A percentile compares a stretch with the other conserved stretches of the same genome.
Evolutionary conservation across 768 basidiomycete species (phyloP).

Genomic region (Tulasnella sp.): DNA sequence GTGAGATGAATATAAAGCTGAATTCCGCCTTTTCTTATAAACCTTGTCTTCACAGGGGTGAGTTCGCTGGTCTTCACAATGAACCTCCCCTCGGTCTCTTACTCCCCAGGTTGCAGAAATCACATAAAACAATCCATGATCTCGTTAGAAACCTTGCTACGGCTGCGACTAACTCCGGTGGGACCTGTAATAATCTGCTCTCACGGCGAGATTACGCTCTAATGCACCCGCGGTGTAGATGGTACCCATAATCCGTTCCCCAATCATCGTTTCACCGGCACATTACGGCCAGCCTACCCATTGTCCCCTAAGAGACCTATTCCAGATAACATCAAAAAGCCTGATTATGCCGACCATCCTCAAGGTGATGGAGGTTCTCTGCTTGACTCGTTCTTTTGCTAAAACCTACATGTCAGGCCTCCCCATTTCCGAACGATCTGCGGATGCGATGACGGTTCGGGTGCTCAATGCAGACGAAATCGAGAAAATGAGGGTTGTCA

Average conservation of each 20-base stretch:
- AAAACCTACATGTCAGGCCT: background rate
- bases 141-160: slow-evolving; percentile 25
- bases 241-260: slow-evolving; percentile 73
- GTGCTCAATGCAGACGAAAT: slow-evolving; percentile 64
- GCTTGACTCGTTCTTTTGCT: background rate
- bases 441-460: slow-evolving; percentile 28
- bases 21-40: background rate
- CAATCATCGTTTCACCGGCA: slow-evolving; percentile 65
- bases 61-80: background rate
- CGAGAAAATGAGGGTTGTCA: slow-evolving; percentile 79
- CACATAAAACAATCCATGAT: slow-evolving; percentile 66
- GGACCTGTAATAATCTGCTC: slow-evolving; percentile 1
- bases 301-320: slow-evolving; percentile 64
- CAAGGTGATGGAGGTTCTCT: slow-evolving; percentile 31
- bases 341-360: slow-evolving; percentile 68
- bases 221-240: slow-evolving; percentile 32
- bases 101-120: slow-evolving; percentile 43
- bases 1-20: slow-evolving; percentile 36
- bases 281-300: slow-evolving; percentile 77
- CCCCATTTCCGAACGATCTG: slow-evolving; percentile 20
- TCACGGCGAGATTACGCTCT: background rate
- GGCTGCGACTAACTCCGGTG: slow-evolving; percentile 20
- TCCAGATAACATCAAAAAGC: slow-evolving; percentile 72
- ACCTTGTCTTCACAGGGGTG: slow-evolving; percentile 2
- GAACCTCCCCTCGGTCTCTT: background rate